phyloP scores from a whole-genome alignment of 768 basidiomycete species.

The Lactarius trivialis region DNA sequence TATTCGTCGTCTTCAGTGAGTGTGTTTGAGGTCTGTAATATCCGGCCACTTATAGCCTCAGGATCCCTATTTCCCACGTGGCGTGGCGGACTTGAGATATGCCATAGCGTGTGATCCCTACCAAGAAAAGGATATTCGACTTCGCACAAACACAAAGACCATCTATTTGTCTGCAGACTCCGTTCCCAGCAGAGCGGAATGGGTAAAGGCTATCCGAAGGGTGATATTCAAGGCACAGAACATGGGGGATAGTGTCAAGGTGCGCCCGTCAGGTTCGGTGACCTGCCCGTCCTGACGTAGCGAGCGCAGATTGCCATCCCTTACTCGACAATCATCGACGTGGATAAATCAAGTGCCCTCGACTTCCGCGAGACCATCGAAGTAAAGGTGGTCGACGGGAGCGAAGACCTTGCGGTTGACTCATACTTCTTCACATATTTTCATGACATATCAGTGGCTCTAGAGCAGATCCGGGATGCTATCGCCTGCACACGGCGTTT shows the following conservation, averaged over 20 bases:
- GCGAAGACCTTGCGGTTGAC: constrained; percentile 69
- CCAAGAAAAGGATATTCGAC: constrained; percentile 71
- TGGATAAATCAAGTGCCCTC: constrained; percentile 81
- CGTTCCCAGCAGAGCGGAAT: constrained; percentile 79
- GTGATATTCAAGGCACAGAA: constrained; percentile 96
- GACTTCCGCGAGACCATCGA: constrained; percentile 97
- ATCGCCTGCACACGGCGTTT: constrained; percentile 50
- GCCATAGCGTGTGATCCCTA: constrained; percentile 80
- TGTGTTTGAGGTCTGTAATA: neutral
- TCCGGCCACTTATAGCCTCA: constrained; percentile 29
- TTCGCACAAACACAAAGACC: constrained; percentile 76
- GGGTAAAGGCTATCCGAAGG: constrained; percentile 92
- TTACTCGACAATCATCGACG: constrained; percentile 80
- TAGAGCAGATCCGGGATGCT: constrained; percentile 75
- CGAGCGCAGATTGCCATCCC: constrained; percentile 78
- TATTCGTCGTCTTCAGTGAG: constrained; percentile 87
- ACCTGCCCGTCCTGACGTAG: neutral
- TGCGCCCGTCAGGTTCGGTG: constrained; percentile 27
- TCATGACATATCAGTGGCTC: constrained; percentile 65
- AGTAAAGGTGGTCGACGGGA: constrained; percentile 82
- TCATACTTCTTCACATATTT: constrained; percentile 97
- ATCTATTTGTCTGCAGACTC: constrained; percentile 73
- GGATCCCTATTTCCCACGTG: constrained; percentile 98
- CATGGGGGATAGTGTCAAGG: constrained; percentile 93
- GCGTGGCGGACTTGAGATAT: constrained; percentile 92